Evolutionary conservation across 2,329 filamentous ascomycete species (phyloP).

Genomic region (Elsinoe australis): DNA sequence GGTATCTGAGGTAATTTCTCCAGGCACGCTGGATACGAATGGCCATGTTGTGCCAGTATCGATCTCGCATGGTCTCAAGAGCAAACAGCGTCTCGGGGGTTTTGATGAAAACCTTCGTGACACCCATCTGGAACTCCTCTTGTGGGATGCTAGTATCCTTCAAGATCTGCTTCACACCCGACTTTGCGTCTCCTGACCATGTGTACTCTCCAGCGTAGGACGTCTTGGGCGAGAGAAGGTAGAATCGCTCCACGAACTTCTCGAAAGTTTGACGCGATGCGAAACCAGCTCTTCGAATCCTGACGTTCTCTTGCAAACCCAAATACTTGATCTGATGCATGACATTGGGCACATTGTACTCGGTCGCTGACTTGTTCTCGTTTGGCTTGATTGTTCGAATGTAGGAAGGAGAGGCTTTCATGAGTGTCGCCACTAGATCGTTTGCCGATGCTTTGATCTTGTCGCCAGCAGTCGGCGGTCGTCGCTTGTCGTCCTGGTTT

Average conservation of each 20-base stretch:
- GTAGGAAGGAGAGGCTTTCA: slow-evolving; percentile 96
- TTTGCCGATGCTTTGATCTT: slow-evolving; percentile 94
- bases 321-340: slow-evolving; percentile 98
- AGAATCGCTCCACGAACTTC: slow-evolving; percentile 97
- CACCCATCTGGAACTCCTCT: slow-evolving; percentile 95
- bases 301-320: slow-evolving; percentile 97
- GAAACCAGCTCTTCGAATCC: slow-evolving; percentile 91
- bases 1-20: slow-evolving; percentile 90
- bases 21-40: slow-evolving; percentile 95
- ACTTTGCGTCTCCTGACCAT: slow-evolving; percentile 81
- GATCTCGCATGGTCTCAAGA: slow-evolving; percentile 92
- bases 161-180: slow-evolving; percentile 83
- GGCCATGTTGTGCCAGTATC: slow-evolving; percentile 99
- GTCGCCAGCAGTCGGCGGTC: slow-evolving; percentile 89
- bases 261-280: slow-evolving; percentile 96
- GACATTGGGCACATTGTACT: slow-evolving; percentile 88
- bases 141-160: slow-evolving; percentile 92
- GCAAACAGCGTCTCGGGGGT: slow-evolving; percentile 95
- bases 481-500: slow-evolving; percentile 89
- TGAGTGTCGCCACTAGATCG: slow-evolving; percentile 84
- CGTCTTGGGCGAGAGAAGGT: slow-evolving; percentile 84
- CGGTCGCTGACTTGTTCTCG: slow-evolving; percentile 91
- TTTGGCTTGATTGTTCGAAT: slow-evolving; percentile 99
- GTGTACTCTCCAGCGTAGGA: slow-evolving; percentile 97
- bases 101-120: slow-evolving; percentile 96